Evolutionary conservation across 192 early-diverging fungal genomes (phyloP), one percentile per base, ranked within the genome.

Genomic region (Podila clonocystis): DNA sequence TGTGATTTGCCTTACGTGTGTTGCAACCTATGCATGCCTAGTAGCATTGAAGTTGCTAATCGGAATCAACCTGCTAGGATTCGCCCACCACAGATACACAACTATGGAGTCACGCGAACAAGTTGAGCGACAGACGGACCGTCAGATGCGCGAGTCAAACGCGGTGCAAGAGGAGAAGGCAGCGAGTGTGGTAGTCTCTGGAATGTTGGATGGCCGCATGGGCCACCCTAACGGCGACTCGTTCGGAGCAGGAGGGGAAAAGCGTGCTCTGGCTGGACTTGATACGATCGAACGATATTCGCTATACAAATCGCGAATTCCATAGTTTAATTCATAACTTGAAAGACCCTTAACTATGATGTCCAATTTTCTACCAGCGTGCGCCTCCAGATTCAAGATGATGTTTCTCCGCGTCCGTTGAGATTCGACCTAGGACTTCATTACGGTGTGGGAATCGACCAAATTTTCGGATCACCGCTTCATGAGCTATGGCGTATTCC

Each of bases 261-360:
- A 87, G 34, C 82, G 87, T 12, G 86, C 88, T 63, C 82, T 90
- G 58, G 91, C 91, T 58, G 77, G 77, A 12, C 82, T 98, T 65
- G 95, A 97, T 67, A 93, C 89, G 48, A 92, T 98, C 58, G 95
- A 97, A 74, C 90, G 97, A 20, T 98, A 94, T 83, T 90, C 92
- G 45, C 87, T 98, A 86, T 94, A 95, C 68, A 97, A 94, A 82
- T 96, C 93, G 75, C 91, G 95, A 0, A 95, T 97, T 61, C 94
- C 94, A 22, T 97, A 87, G 85, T 24, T 52, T 45, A 15, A 45
- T 45, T 17, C 41, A 9, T 4, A 41, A 36, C 22, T 48, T n/a
- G 33, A 19, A 62, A 15, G 2, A 45, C 41, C 34, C 8, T 36
- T 9, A 9, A 36, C 34, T 6, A 9, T 36, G 34, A 7, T 58